Evolutionary conservation across 2,329 filamentous ascomycete genomes (phyloP), one percentile per base, ranked within the genome.

Genomic region (Curvularia spicifera): DNA sequence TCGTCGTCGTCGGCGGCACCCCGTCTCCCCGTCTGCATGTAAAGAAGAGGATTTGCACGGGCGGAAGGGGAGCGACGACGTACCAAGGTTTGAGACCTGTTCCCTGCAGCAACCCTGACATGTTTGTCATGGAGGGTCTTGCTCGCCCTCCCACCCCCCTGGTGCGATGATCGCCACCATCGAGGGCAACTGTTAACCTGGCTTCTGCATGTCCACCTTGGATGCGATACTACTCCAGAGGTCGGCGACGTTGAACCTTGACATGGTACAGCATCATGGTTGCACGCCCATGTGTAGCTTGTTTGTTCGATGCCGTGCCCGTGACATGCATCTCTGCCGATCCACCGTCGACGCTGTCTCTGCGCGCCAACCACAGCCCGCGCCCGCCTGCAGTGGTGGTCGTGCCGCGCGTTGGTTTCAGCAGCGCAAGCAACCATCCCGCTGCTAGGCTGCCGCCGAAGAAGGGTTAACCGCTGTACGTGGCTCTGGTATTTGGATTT

Each of bases 101-200:
- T 53, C 68, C 65, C 61, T 69, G 65, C 64, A 68, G 67, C 52
- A 45, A 43, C 45, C 28, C 54, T 39, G 53, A 48, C 47, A 39
- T 15, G 54, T 53, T 51, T 26, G 44, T 45, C 53, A 56, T 56
- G 28, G 37, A 51, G 55, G 26, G 56, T 37, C 53, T 47, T 37
- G 51, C 56, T 33, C 44, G 35, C 45, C 42, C 45, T 49, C 7
- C 22, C 39, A 42, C 53, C 43, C 47, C 60, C 58, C 70, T 64
- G 66, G 64, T 47, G 40, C 46, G 56, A 61, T 63, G 70, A 68
- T 70, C 69, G 73, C 65, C 67, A 68, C 59, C 69, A 71, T 65
- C 63, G 63, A 59, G 54, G 60, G 55, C 53, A 50, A 60, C 4
- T 54, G 49, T 64, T 28, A 46, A 60, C 47, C 57, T 60, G 60